Base-by-base conservation (phyloP, 2,329 filamentous ascomycete species). In the Trichoderma sp. region DNA sequence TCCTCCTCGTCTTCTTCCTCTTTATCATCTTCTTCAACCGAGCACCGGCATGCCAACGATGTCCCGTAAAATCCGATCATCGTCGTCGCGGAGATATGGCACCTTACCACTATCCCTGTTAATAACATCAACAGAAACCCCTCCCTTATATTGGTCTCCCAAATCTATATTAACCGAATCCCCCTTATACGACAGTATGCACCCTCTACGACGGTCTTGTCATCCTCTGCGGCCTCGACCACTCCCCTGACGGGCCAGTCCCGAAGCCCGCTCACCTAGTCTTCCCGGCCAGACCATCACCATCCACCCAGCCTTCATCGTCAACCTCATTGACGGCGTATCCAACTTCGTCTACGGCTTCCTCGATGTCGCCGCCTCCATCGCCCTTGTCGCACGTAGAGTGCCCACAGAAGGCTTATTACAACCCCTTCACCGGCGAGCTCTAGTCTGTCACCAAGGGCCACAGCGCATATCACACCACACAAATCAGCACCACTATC, bases 101-200 rank as follows among this genome's bases (percentile, higher is more conserved):
- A 84, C 88, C 72, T 88, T 79, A 3, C 74, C 75, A 53, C 68
- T 73, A 12, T 70, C 71, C 53, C 57, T 71, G 61, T 70, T 61
- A 11, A 34, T 12, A 34, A 13, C 71, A 6, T 53, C 68, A 1
- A 32, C 12, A n/a, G 47, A 26, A 15, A 15, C 50, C 20, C 23
- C 61, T 28, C 43, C 28, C 62, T 26, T 47, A 36, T 20, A 39
- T 30, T 7, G 9, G 3, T 36, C 63, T n/a, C 47, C 68, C 23
- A 17, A 64, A 9, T 64, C 67, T 11, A 17, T 68, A 9, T 65
- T 68, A 30, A 62, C 73, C 43, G 64, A 69, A 30, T 76, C 78
- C 39, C 80, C 92, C 76, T 95, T 93, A 80, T 92, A 91, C 36
- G 93, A 93, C 72, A 95, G 86, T 70, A 98, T 91, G 77, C 94